These are phyloP conservation scores for Eucalyptus tenuipes DNA, from an alignment of 345 rosid genomes.

Conservation along the genomic window DNA sequence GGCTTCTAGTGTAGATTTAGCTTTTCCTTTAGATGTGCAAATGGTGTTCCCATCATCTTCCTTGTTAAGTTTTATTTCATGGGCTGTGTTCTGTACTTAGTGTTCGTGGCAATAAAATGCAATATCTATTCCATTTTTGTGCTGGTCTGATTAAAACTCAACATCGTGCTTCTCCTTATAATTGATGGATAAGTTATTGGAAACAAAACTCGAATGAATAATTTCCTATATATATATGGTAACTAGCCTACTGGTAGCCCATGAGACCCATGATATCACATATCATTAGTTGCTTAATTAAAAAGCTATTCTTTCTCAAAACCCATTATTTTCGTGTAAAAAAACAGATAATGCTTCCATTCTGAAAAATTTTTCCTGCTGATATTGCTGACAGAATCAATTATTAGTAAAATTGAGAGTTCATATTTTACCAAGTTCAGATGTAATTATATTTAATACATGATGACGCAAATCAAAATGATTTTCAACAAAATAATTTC, in stretches of 20 bases:
- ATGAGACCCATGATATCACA: neutral
- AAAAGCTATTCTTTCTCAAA: neutral
- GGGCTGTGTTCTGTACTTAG: neutral
- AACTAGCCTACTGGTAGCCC: neutral
- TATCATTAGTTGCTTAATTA: neutral
- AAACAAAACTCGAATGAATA: neutral
- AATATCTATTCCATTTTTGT: neutral
- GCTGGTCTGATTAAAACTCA: neutral
- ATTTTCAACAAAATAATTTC: neutral
- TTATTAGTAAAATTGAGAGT: neutral
- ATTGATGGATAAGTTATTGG: neutral
- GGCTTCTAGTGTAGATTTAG: neutral
- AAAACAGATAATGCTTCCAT: neutral
- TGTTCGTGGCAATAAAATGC: neutral
- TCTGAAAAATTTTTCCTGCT: neutral
- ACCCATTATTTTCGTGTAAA: neutral
- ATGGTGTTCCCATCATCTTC: neutral
- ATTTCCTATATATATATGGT: neutral
- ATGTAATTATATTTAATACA: neutral
- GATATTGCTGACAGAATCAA: neutral
- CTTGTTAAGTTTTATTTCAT: neutral
- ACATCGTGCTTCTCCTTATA: neutral
- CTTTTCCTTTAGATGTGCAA: neutral
- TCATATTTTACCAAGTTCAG: neutral
- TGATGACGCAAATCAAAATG: neutral